Evolutionary conservation across 306 rosid species (phyloP).

Genomic region (Vachellia pachyceras): DNA sequence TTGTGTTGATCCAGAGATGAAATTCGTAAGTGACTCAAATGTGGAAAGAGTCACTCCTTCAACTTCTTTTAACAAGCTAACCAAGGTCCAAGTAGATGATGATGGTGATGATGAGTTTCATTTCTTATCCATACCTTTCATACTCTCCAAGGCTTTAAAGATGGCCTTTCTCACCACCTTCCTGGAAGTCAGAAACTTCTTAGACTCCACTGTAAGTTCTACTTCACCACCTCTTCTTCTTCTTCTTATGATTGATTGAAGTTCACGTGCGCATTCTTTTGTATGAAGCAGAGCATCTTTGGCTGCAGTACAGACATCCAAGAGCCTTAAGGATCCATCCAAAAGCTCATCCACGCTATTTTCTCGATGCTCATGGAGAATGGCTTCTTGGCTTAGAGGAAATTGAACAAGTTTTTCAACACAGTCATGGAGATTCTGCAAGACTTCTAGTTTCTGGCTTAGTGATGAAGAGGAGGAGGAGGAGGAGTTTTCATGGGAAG

Average conservation of each 20-base stretch:
- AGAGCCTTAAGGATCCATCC: constrained; percentile 4
- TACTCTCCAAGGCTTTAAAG: not conserved
- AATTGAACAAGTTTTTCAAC: constrained; percentile 1
- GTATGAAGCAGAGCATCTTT: not conserved
- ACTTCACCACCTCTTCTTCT: not conserved
- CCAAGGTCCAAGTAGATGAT: not conserved
- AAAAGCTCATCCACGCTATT: not conserved
- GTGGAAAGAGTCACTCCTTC: constrained; percentile 4
- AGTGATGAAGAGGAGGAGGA: not conserved
- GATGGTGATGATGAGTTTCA: not conserved
- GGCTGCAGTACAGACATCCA: constrained; percentile 2
- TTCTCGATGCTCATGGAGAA: not conserved
- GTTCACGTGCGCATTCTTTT: not conserved
- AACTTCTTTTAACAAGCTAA: not conserved
- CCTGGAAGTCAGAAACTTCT: not conserved
- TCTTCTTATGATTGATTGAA: not conserved
- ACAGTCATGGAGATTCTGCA: not conserved
- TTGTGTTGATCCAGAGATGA: not conserved
- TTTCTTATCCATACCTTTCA: not conserved
- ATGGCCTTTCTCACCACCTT: not conserved
- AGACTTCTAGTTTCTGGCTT: not conserved
- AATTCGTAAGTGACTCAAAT: not conserved
- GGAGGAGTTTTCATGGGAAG: not conserved
- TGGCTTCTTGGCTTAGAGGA: not conserved
- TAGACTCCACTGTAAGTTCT: not conserved